Percentiles rank a stretch among this genome's conserved stretches.
Conservation (phyloP, 768 basidiomycete species). For the Hericium coralloides region DNA sequence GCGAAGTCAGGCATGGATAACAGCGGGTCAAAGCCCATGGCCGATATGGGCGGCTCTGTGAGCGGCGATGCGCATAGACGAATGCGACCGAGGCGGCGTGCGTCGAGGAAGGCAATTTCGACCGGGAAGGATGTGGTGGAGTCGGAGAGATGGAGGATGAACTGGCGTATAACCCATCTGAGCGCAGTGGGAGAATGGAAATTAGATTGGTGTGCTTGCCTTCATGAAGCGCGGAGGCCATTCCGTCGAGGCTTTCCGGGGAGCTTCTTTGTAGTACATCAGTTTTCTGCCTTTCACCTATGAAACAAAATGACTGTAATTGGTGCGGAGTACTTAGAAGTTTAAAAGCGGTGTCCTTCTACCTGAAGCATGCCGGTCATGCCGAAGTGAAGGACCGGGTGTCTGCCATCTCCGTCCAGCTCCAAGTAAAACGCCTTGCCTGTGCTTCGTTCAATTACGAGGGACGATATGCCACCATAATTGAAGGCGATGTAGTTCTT, state of each 20-base stretch:
- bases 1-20: slow-evolving; percentile 52
- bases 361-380: slow-evolving; percentile 84
- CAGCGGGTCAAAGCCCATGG: slow-evolving; percentile 71
- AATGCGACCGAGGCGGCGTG: slow-evolving; percentile 62
- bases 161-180: slow-evolving; percentile 27
- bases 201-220: slow-evolving; percentile 22
- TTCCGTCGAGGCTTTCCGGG: slow-evolving; percentile 28
- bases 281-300: slow-evolving; percentile 44
- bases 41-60: slow-evolving; percentile 59
- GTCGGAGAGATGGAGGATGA: slow-evolving; percentile 45
- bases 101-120: slow-evolving; percentile 64
- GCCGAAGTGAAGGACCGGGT: slow-evolving; percentile 72
- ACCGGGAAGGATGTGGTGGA: slow-evolving; percentile 24
- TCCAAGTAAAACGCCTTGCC: slow-evolving; percentile 63
- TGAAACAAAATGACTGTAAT: background rate
- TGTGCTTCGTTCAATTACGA: slow-evolving; percentile 11
- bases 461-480: background rate
- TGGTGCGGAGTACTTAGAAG: background rate
- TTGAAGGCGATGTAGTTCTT: background rate
- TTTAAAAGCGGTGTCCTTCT: background rate
- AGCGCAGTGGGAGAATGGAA: background rate
- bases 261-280: slow-evolving; percentile 40
- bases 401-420: slow-evolving; percentile 48
- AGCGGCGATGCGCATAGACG: slow-evolving; percentile 50
- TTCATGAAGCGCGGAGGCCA: slow-evolving; percentile 69